These are phyloP conservation scores for Datisca glomerata DNA, from an alignment of 306 rosid genomes.

Conservation along the genomic window DNA sequence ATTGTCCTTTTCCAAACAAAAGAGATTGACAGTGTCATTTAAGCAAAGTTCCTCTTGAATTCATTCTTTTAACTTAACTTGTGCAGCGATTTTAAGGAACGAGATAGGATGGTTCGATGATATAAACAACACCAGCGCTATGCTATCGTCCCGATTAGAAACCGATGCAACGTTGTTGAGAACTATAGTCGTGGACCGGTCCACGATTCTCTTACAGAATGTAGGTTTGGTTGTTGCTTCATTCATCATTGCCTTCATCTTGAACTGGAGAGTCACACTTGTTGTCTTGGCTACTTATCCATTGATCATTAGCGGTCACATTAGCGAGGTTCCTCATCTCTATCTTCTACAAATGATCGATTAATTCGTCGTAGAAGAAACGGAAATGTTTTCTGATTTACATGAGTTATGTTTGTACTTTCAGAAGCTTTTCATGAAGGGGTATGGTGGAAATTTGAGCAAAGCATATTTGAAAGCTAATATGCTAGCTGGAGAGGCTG, in stretches of 20 bases:
- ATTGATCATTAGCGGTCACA: conserved; percentile 79
- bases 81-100: conserved; percentile 83
- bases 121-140: conserved; percentile 64
- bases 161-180: conserved; percentile 68
- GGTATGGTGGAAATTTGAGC: conserved; percentile 98
- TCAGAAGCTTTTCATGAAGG: conserved; percentile 91
- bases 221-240: conserved; percentile 72
- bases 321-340: conserved; percentile 54
- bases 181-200: conserved; percentile 78
- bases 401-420: conserved; percentile 7
- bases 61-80: conserved; percentile 7
- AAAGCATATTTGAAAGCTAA: conserved; percentile 88
- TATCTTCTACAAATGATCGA: conserved; percentile 7
- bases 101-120: conserved; percentile 98
- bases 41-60: neutral
- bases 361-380: neutral
- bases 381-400: neutral
- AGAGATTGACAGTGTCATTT: conserved; percentile 2
- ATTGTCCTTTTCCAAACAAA: neutral
- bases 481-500: conserved; percentile 96
- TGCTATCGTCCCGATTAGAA: conserved; percentile 86
- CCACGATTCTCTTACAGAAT: conserved; percentile 75
- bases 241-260: conserved; percentile 68
- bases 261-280: conserved; percentile 92
- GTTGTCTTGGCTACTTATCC: conserved; percentile 92